Conservation (phyloP, 2,329 filamentous ascomycete species). For the Aspergillus tamarii region DNA sequence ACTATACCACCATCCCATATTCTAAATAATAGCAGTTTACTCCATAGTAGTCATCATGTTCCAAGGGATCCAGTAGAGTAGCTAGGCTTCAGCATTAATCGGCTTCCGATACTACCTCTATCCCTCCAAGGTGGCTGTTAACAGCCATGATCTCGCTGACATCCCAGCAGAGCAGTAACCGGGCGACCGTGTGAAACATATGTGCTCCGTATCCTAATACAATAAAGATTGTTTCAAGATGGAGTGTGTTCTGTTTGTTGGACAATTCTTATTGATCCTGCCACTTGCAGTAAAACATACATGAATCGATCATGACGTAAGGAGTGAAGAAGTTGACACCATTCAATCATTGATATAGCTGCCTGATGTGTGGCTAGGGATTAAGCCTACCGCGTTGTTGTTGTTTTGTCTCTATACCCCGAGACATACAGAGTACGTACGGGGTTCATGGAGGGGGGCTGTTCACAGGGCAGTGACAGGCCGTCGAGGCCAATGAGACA, state of each 20-base stretch:
- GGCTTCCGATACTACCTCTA: too few species aligned
- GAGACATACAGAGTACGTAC: not conserved
- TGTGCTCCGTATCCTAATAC: not conserved
- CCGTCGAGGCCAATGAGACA: not conserved
- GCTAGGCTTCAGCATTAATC: not conserved
- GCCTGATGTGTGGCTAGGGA: not conserved
- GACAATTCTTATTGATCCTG: not conserved
- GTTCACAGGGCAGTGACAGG: not conserved
- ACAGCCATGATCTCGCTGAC: not conserved
- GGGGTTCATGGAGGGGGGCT: not conserved
- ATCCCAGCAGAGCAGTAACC: not conserved
- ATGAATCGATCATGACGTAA: not conserved
- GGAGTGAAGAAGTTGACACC: not conserved
- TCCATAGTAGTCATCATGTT: not conserved
- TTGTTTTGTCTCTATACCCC: not conserved
- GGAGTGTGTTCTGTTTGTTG: not conserved
- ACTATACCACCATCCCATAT: not conserved
- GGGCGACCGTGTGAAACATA: not conserved
- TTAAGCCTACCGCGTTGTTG: not conserved
- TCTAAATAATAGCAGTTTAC: not conserved
- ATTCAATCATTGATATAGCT: too few species aligned
- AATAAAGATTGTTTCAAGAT: not conserved
- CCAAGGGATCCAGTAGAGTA: too few species aligned
- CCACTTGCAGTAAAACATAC: not conserved
- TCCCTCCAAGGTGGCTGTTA: not conserved